Conservation (phyloP, 805 yeast genomes). For the Dipodascus geniculatus region DNA sequence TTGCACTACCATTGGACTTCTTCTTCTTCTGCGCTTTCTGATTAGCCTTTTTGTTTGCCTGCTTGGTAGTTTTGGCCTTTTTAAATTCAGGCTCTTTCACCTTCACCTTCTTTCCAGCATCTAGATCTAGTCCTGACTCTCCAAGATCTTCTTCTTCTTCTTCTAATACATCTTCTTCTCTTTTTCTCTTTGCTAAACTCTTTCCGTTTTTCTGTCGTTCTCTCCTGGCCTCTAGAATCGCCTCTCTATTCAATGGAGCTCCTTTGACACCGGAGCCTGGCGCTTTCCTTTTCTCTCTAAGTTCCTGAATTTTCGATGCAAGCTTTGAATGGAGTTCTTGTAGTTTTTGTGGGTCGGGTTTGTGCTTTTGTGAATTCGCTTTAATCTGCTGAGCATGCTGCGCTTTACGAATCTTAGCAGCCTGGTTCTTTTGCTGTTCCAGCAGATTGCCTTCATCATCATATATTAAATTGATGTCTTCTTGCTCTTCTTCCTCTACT, state of each 20-base stretch:
- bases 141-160: slow-evolving; percentile 25
- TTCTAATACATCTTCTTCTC: slow-evolving; percentile 30
- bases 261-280: slow-evolving; percentile 75
- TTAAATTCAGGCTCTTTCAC: slow-evolving; percentile 22
- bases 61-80: not conserved
- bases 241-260: slow-evolving; percentile 78
- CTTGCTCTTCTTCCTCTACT: slow-evolving; percentile 4
- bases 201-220: slow-evolving; percentile 30
- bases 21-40: not conserved
- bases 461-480: slow-evolving; percentile 34
- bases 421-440: slow-evolving; percentile 25
- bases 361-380: slow-evolving; percentile 1
- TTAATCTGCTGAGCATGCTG: not conserved
- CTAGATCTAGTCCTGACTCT: slow-evolving; percentile 28
- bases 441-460: slow-evolving; percentile 58
- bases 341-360: slow-evolving; percentile 29
- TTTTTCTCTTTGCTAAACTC: slow-evolving; percentile 23
- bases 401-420: not conserved
- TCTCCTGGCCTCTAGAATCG: slow-evolving; percentile 39
- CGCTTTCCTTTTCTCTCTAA: slow-evolving; percentile 80
- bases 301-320: slow-evolving; percentile 52
- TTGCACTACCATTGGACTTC: not conserved
- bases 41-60: slow-evolving; percentile 13
- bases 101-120: slow-evolving; percentile 26
- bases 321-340: slow-evolving; percentile 67